Conservation (phyloP, 2,329 filamentous ascomycete genomes). For the Aspergillus costaricaensis region DNA sequence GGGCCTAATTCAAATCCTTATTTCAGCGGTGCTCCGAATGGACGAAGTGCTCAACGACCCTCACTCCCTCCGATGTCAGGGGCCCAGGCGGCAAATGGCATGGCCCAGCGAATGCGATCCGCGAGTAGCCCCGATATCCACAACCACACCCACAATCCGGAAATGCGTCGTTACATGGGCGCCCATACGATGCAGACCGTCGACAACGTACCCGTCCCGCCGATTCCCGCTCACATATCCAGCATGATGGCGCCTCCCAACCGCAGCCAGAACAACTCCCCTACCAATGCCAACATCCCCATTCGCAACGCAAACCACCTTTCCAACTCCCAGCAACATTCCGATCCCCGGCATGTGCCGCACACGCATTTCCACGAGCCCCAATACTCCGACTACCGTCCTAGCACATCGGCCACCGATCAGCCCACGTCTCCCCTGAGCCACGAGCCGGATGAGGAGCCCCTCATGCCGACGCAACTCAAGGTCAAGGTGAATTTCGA, state of each 20-base stretch:
- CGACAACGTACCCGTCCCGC: slow-evolving; percentile 69
- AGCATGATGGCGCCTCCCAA: slow-evolving; percentile 63
- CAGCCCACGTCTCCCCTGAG: slow-evolving; percentile 37
- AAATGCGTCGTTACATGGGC: slow-evolving; percentile 52
- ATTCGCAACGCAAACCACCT: slow-evolving; percentile 65
- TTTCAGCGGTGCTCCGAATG: slow-evolving; percentile 63
- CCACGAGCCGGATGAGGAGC: slow-evolving; percentile 41
- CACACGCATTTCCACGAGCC: slow-evolving; percentile 43
- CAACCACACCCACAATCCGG: slow-evolving; percentile 63
- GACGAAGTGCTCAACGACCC: slow-evolving; percentile 63
- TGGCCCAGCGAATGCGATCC: slow-evolving; percentile 73
- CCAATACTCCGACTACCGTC: slow-evolving; percentile 39
- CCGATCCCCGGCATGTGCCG: slow-evolving; percentile 52
- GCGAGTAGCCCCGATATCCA: slow-evolving; percentile 97
- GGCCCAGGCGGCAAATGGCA: slow-evolving; percentile 54
- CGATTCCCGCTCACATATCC: slow-evolving; percentile 71
- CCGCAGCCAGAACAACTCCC: slow-evolving; percentile 80
- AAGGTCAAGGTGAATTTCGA: slow-evolving; percentile 96
- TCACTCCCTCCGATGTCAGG: slow-evolving; percentile 73
- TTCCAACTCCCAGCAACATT: slow-evolving; percentile 63
- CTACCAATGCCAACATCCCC: slow-evolving; percentile 66
- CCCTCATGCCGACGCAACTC: slow-evolving; percentile 69
- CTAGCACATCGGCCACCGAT: slow-evolving; percentile 30
- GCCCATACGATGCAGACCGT: slow-evolving; percentile 57
- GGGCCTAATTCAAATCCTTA: slow-evolving; percentile 67